phyloP scores from a whole-genome alignment of 225 moss, liverwort and hornwort genomes.

The Thuidium tamariscinum region DNA sequence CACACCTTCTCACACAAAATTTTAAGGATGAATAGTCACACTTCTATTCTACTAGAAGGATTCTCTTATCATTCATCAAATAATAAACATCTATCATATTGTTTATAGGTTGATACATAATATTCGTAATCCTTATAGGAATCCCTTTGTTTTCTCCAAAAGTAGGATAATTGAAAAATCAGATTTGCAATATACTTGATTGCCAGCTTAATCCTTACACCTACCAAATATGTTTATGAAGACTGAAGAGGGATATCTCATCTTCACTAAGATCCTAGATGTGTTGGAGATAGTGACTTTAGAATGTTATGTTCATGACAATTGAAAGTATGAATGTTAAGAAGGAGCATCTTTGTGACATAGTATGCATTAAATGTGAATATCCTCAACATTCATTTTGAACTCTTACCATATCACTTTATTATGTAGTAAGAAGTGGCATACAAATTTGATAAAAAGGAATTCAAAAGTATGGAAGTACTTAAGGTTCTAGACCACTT shows the following conservation, averaged over 20 bases:
- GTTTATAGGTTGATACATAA: no score
- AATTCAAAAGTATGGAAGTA: neutral
- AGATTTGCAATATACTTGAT: no score
- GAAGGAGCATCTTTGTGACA: neutral
- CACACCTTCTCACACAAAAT: no score
- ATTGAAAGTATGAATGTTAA: neutral
- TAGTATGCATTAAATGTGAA: neutral
- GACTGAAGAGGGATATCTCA: neutral
- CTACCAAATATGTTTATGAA: no score
- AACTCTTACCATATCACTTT: neutral
- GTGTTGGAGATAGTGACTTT: neutral
- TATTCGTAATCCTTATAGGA: no score
- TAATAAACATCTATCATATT: no score
- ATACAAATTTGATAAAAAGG: neutral
- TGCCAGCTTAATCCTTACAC: no score
- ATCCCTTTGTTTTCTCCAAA: neutral
- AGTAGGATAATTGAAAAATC: neutral
- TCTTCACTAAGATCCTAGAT: rapidly evolving
- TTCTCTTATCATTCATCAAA: no score
- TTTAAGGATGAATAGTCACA: no score
- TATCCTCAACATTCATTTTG: neutral
- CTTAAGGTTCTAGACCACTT: neutral
- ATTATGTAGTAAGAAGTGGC: neutral
- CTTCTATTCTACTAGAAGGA: no score
- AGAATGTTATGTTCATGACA: neutral